Conservation (phyloP, 805 yeast species). For the Cyberlindnera sargentensis region DNA sequence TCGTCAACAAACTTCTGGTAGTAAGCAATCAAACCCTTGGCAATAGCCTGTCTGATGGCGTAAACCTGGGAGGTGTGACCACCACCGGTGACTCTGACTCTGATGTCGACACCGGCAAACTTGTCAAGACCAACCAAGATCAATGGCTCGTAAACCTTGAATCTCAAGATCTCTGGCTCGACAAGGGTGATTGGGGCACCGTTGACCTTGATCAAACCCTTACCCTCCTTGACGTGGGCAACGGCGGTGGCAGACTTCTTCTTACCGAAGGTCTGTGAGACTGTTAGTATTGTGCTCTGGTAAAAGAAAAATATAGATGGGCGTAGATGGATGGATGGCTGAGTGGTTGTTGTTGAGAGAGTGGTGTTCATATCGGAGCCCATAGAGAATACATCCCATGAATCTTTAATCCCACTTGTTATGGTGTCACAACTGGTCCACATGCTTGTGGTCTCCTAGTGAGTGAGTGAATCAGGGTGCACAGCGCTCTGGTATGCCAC, state of each 20-base stretch:
- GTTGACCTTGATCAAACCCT: constrained; percentile 98
- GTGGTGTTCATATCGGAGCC: too few species aligned
- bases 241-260: constrained; percentile 99
- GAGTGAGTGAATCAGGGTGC: too few species aligned
- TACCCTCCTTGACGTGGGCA: constrained; percentile 99
- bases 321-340: background rate
- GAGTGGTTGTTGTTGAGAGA: background rate
- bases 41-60: constrained; percentile 99
- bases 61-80: constrained; percentile 99
- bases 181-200: constrained; percentile 99
- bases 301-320: background rate
- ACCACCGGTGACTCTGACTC: constrained; percentile 99
- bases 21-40: constrained; percentile 99
- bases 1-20: constrained; percentile 99
- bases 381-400: too few species aligned
- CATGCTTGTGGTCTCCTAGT: too few species aligned
- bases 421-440: too few species aligned
- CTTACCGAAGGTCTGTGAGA: constrained; percentile 92
- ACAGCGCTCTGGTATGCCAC: too few species aligned
- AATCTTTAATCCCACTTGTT: too few species aligned
- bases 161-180: constrained; percentile 97
- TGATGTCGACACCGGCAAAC: constrained; percentile 96
- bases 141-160: constrained; percentile 99
- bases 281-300: constrained; percentile 17
- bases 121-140: constrained; percentile 97